These are phyloP conservation scores for Aspergillus nanangensis DNA, from an alignment of 495 filamentous ascomycete species.

Conservation along the genomic window DNA sequence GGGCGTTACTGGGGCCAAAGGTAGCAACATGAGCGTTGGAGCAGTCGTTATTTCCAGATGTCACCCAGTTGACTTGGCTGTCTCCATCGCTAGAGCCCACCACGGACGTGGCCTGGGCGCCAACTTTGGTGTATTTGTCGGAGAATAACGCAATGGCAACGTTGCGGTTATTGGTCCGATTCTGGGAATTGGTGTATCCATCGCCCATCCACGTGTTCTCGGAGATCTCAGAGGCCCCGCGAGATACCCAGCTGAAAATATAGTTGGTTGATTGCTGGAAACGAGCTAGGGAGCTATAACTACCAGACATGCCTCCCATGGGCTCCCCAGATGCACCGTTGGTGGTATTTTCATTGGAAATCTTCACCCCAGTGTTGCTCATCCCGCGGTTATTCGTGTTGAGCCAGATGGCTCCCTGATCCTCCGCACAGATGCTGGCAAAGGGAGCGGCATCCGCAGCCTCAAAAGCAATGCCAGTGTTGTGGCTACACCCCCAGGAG, in stretches of 20 bases:
- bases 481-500: conserved; percentile 54
- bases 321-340: conserved; percentile 50
- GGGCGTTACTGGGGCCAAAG: conserved; percentile 37
- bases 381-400: conserved; percentile 50
- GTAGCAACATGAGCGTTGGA: conserved; percentile 49
- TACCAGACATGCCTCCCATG: conserved; percentile 54
- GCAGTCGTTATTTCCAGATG: conserved; percentile 40
- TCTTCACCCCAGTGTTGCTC: conserved; percentile 44
- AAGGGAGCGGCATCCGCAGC: conserved; percentile 45
- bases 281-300: conserved; percentile 44
- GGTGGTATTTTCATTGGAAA: conserved; percentile 51
- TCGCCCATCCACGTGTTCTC: conserved; percentile 47
- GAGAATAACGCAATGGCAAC: conserved; percentile 44
- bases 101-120: conserved; percentile 37
- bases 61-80: conserved; percentile 49
- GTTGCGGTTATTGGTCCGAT: conserved; percentile 46
- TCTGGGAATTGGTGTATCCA: conserved; percentile 41
- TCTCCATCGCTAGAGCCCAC: conserved; percentile 47
- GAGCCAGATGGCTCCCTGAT: conserved; percentile 55
- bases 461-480: conserved; percentile 55
- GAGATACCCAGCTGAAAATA: conserved; percentile 51
- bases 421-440: conserved; percentile 50
- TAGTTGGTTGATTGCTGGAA: conserved; percentile 39
- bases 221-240: conserved; percentile 45
- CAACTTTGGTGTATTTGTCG: conserved; percentile 47